Base-by-base conservation (phyloP, 176 grass and related monocot species). In the Triticum timopheevii region DNA sequence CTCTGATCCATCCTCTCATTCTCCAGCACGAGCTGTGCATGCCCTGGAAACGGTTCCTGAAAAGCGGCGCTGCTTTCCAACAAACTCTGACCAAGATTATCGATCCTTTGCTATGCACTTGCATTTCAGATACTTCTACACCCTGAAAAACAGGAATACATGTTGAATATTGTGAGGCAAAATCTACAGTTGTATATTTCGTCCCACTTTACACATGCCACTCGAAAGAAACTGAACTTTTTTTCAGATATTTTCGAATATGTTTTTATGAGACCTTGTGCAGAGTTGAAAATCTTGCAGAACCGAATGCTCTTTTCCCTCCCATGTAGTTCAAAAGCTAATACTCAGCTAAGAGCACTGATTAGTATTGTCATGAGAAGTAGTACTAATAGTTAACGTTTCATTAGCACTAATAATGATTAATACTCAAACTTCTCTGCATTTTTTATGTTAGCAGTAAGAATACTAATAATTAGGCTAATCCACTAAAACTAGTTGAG, bases 21-120 rank as follows among this genome's bases (percentile, higher is more conserved):
- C 61, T 50, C 39, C 63, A 61, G 24, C 86, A 88, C 63, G 81
- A 76, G 49, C 20, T 40, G 49, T 69, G 70, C 86, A 35, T 91
- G 90, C 50, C 31, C 49, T 40, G 35, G 7, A 76, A 80, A 65
- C 33, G 7, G 20, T 38, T 13, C 66, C 16, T 20, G 49, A 56
- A 33, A 69, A 38, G 23, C 20, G 36, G 69, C 31, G 54, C 10
- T 23, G 40, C 76, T 85, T 82, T 77, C 76, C 61, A 88, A 81
- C 85, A 85, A 81, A 88, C 81, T 91, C 40, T 90, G 82, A 85
- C 81, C 39, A 33, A 38, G 61, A 77, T 17, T 12, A 47, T 65
- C 25, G 16, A 58, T 8, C 7, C 54, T 58, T 58, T 58, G 54
- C 6, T 38, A 65, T 50, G 22, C 61, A 61, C 66, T 50, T 69